Evolutionary conservation across 371 early-diverging fungal genomes (phyloP).

Genomic region (Capillidium rhysosporum): DNA sequence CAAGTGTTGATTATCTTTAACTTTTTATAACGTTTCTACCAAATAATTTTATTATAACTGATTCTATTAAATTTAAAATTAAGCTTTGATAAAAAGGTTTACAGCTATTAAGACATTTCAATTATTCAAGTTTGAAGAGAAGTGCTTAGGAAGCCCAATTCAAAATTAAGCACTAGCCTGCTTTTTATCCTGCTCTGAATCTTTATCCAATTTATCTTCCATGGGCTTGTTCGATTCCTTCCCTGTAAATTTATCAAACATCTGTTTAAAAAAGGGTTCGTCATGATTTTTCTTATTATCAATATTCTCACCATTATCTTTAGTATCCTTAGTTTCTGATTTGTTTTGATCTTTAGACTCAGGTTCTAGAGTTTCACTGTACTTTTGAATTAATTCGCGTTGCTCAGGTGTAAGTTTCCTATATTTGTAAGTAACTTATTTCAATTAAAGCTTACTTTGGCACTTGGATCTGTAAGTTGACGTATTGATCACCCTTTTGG

Average conservation of each 20-base stretch:
- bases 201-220: neutral
- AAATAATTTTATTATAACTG: no score
- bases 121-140: no score
- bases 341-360: neutral
- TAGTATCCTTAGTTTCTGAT: neutral
- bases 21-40: no score
- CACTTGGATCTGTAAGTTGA: slow-evolving; percentile 53
- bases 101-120: no score
- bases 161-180: neutral
- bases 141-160: no score
- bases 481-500: slow-evolving; percentile 64
- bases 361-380: neutral
- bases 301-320: no score
- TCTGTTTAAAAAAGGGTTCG: neutral
- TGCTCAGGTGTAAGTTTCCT: neutral
- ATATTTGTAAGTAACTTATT: neutral
- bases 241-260: slow-evolving; percentile 1
- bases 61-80: no score
- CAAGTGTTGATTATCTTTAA: no score
- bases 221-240: neutral
- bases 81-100: no score
- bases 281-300: neutral
- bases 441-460: slow-evolving; percentile 27
- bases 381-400: neutral
- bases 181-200: neutral